Evolutionary conservation across 2,329 filamentous ascomycete genomes (phyloP).

Genomic region (Talaromyces sp.): DNA sequence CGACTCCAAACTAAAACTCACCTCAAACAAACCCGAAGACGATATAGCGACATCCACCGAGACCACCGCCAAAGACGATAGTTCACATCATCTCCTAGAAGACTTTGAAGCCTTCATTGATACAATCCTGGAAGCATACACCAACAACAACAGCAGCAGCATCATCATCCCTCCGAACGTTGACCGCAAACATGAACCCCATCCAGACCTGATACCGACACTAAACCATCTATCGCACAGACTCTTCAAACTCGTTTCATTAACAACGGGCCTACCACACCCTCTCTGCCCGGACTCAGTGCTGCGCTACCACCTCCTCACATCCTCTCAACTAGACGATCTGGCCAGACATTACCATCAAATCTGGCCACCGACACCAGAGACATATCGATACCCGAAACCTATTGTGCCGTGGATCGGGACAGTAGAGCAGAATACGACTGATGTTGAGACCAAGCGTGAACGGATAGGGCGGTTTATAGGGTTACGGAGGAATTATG

Average conservation of each 20-base stretch:
- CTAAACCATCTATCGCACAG: not conserved
- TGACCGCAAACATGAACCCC: not conserved
- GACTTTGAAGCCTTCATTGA: not conserved
- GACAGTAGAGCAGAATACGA: conserved; percentile 14
- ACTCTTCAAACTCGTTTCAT: conserved; percentile 26
- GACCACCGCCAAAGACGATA: not conserved
- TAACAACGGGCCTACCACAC: conserved; percentile 32
- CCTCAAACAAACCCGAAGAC: not conserved
- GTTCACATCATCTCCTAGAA: not conserved
- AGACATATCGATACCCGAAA: conserved; percentile 33
- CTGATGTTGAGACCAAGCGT: conserved; percentile 35
- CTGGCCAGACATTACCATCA: conserved; percentile 42
- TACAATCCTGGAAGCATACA: too few species aligned
- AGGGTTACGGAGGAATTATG: conserved; percentile 32
- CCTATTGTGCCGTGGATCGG: conserved; percentile 29
- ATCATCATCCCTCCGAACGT: not conserved
- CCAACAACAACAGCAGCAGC: not conserved
- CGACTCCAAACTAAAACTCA: not conserved
- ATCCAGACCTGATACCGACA: not conserved
- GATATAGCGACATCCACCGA: not conserved
- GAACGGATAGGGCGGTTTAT: conserved; percentile 42
- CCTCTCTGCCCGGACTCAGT: conserved; percentile 36
- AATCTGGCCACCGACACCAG: conserved; percentile 29
- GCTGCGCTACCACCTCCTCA: conserved; percentile 40
- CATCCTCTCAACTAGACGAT: conserved; percentile 35